Evolutionary conservation across 495 filamentous ascomycete genomes (phyloP), one percentile per base, ranked within the genome.

Genomic region (Hyaloscypha hepaticicola): DNA sequence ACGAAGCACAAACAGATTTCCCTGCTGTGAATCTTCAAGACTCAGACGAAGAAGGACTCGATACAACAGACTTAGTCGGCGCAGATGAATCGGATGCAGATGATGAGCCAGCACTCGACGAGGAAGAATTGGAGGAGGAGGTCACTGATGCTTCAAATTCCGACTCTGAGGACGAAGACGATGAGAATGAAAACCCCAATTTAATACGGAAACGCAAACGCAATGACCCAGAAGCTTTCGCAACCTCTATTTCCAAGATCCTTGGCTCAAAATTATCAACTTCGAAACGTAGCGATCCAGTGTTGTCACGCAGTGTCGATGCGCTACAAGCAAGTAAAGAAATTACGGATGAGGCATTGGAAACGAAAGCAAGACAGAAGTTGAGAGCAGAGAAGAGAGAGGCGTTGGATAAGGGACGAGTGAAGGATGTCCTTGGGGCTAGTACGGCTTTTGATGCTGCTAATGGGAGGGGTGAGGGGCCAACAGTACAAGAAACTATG

Each of bases 181-280:
- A 75, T 31, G 72, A 76, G 12, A 73, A 77, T 22, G 67, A 66
- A 4, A 72, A 77, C 12, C 70, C 72, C 19, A 70, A 66, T 52
- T 48, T 66, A 67, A 69, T 56, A 58, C 67, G 76, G 61, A 81
- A 82, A 66, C 63, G 78, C 24, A 82, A 96, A 74, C 90, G 92
- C 66, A 94, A 97, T 74, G 93, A 99, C 76, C 92, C 95, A 14
- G 78, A 82, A 61, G 92, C 90, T 53, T 97, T 99, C 78, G 90
- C 93, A 8, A 93, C 86, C 25, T 94, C 92, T 45, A 95, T 99
- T 72, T 86, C 88, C 68, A 92, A 92, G 72, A 98, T 99, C 77
- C 82, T 99, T 24, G 81, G 83, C 31, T 90, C 90, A 60, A 98
- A 98, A 77, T 81, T 98, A 3, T 87, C 93, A 0, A 87, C 83